A percentile compares a stretch with the other conserved stretches of the same genome.
phyloP scores from a whole-genome alignment of 2,329 filamentous ascomycete species.

The Penicillium sclerotiorum region DNA sequence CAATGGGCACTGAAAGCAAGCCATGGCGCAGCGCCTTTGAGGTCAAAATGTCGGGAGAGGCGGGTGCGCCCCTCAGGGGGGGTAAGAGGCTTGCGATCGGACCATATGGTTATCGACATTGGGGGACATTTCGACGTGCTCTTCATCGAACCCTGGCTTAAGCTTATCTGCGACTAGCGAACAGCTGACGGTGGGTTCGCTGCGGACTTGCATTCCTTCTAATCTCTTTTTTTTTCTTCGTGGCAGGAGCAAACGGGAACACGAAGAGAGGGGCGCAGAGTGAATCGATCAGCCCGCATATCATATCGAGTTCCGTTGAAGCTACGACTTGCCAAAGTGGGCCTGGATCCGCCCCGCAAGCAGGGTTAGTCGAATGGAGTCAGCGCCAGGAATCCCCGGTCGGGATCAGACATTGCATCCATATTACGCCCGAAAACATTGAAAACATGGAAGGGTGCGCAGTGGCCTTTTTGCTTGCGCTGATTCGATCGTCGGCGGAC shows the following conservation, averaged over 20 bases:
- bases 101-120: background rate
- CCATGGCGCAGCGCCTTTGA: constrained; percentile 1
- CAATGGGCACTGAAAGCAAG: constrained; percentile 3
- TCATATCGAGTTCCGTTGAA: constrained; percentile 10
- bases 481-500: constrained; percentile 10
- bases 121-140: background rate
- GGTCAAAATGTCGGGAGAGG: background rate
- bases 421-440: constrained; percentile 18
- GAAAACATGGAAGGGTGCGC: constrained; percentile 20
- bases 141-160: background rate
- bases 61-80: constrained; percentile 13
- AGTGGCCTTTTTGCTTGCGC: constrained; percentile 2
- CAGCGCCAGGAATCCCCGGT: constrained; percentile 3
- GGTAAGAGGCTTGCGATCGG: background rate
- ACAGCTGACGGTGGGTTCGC: too few relatives aligned
- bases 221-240: background rate
- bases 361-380: constrained; percentile 16
- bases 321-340: constrained; percentile 20
- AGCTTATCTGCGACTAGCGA: too few relatives aligned
- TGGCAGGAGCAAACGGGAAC: background rate
- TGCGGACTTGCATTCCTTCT: too few relatives aligned
- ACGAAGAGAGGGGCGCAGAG: background rate
- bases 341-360: constrained; percentile 20
- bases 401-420: constrained; percentile 13
- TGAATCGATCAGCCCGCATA: constrained; percentile 10